Evolutionary conservation across 257 asterid species (phyloP).

Genomic region (Solanum pimpinellifolium): DNA sequence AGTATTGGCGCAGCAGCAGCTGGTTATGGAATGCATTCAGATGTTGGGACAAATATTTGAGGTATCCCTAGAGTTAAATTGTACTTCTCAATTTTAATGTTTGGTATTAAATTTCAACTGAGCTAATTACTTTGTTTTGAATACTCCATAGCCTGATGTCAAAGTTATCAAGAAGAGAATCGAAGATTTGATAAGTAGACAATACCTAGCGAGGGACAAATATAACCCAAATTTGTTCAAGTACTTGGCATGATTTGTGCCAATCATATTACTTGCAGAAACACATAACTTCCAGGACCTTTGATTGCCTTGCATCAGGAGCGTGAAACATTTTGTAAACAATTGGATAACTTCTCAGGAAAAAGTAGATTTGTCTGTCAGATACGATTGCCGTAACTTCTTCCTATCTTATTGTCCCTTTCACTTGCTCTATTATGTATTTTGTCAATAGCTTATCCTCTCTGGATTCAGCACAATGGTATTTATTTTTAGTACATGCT

Average conservation of each 20-base stretch:
- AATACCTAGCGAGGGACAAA: conserved; percentile 86
- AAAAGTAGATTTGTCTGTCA: neutral
- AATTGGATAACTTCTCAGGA: neutral
- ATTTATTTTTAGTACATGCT: neutral
- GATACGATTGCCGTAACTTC: neutral
- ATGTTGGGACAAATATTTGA: conserved; percentile 92
- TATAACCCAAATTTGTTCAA: conserved; percentile 84
- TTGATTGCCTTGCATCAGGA: neutral
- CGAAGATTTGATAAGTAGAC: conserved; percentile 86
- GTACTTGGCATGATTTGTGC: conserved; percentile 69
- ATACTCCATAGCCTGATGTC: conserved; percentile 61
- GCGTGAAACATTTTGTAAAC: conserved; percentile 7
- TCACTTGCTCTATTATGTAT: neutral
- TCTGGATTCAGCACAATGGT: neutral
- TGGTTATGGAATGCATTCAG: conserved; percentile 92
- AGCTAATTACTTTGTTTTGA: neutral
- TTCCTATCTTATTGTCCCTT: neutral
- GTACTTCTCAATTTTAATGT: neutral
- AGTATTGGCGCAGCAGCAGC: conserved; percentile 86
- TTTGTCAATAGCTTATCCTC: neutral
- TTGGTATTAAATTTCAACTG: neutral
- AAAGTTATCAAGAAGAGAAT: conserved; percentile 96
- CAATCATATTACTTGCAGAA: neutral
- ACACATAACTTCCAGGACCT: neutral
- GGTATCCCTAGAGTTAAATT: conserved; percentile 24